A percentile compares a stretch with the other conserved stretches of the same genome.
phyloP scores from a whole-genome alignment of 768 basidiomycete species.

The Termitomyces bulborhizus region DNA sequence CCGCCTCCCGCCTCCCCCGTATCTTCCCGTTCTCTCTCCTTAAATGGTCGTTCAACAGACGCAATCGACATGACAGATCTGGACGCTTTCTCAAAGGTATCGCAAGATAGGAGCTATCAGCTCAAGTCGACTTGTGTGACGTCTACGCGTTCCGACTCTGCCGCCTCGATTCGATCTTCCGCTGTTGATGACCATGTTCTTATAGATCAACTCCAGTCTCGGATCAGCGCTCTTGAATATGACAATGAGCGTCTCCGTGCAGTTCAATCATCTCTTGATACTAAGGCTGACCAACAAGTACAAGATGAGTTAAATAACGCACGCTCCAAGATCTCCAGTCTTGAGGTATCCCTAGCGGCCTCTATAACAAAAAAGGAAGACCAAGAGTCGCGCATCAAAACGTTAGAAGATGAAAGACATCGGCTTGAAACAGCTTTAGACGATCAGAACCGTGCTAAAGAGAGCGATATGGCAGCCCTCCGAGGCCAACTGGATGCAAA shows the following conservation, averaged over 20 bases:
- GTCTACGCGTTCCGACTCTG: conserved; percentile 34
- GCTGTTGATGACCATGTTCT: conserved; percentile 28
- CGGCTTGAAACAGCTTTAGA: conserved; percentile 35
- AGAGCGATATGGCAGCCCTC: conserved; percentile 26
- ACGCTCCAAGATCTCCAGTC: conserved; percentile 28
- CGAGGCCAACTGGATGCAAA: conserved; percentile 30
- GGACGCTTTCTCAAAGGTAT: conserved; percentile 21
- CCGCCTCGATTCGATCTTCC: conserved; percentile 28
- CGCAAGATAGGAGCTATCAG: conserved; percentile 32
- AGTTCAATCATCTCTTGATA: conserved; percentile 20
- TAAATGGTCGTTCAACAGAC: conserved; percentile 22
- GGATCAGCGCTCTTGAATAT: conserved; percentile 58
- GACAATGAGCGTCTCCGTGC: conserved; percentile 60
- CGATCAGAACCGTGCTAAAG: conserved; percentile 39
- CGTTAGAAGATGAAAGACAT: conserved; percentile 38
- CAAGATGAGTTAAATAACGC: conserved; percentile 42
- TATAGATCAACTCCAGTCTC: conserved; percentile 37
- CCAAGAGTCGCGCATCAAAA: conserved; percentile 36
- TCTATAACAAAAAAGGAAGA: conserved; percentile 38
- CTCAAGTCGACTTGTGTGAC: conserved; percentile 25
- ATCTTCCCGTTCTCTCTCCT: conserved; percentile 30
- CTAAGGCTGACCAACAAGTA: conserved; percentile 35
- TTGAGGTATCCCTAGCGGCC: conserved; percentile 35
- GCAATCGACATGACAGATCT: conserved; percentile 24
- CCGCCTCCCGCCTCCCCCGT: conserved; percentile 71